Evolutionary conservation across 1,139 yeast genomes (phyloP).

Genomic region (Yamadazyma kanchanaburiensis): DNA sequence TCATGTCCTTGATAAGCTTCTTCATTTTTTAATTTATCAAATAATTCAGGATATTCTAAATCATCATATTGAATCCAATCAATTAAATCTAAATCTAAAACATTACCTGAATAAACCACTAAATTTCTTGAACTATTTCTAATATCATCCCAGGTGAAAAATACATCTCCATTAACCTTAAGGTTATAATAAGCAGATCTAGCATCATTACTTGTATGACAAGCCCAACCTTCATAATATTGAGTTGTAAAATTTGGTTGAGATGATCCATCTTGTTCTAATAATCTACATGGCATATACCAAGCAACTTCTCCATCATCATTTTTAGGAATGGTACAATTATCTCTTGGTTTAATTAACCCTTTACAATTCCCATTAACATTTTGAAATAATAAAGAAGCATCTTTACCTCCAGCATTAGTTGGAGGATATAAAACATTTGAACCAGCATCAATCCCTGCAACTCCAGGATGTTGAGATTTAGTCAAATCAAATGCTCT

Average conservation of each 20-base stretch:
- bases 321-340: conserved; percentile 67
- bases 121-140: conserved; percentile 67
- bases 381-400: conserved; percentile 85
- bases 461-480: conserved; percentile 77
- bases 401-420: conserved; percentile 89
- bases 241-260: conserved; percentile 57
- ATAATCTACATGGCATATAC: conserved; percentile 91
- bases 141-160: conserved; percentile 87
- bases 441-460: conserved; percentile 66
- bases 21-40: conserved; percentile 60
- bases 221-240: conserved; percentile 82
- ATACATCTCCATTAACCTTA: conserved; percentile 69
- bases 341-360: conserved; percentile 68
- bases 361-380: conserved; percentile 92
- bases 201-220: conserved; percentile 75
- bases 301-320: conserved; percentile 72
- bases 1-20: conserved; percentile 68
- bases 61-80: conserved; percentile 72
- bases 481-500: conserved; percentile 67
- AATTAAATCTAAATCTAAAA: conserved; percentile 73
- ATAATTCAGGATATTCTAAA: conserved; percentile 67
- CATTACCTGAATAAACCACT: conserved; percentile 85
- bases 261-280: conserved; percentile 68
- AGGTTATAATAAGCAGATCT: conserved; percentile 65
- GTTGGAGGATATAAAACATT: conserved; percentile 80